These are phyloP conservation scores for Plantago rigida DNA, from an alignment of 305 asterid species.

Conservation along the genomic window DNA sequence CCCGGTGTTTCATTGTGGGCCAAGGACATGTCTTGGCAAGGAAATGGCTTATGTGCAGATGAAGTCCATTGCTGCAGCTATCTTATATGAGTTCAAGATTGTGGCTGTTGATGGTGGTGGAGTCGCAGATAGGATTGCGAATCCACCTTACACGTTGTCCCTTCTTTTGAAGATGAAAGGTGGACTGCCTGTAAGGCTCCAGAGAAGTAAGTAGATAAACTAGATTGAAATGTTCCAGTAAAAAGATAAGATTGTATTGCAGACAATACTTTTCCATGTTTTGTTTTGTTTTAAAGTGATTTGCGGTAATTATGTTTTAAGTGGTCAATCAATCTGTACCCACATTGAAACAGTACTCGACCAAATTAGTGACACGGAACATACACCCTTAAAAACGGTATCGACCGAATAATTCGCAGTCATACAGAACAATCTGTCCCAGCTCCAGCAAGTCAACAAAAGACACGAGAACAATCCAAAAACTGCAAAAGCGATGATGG, in stretches of 20 bases:
- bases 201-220: constrained; percentile 8
- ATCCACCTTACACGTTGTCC: constrained; percentile 32
- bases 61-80: constrained; percentile 37
- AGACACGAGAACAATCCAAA: background rate
- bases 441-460: too few species aligned
- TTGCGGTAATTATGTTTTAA: too few species aligned
- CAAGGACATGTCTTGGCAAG: constrained; percentile 43
- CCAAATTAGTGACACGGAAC: too few species aligned
- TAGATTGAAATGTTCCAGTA: too few species aligned
- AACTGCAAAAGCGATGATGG: background rate
- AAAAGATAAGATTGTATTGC: too few species aligned
- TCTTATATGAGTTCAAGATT: constrained; percentile 28
- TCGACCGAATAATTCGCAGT: too few species aligned
- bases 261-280: too few species aligned
- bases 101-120: constrained; percentile 33
- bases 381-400: too few species aligned
- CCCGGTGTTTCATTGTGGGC: constrained; percentile 47
- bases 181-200: constrained; percentile 30
- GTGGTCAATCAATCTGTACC: too few species aligned
- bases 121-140: constrained; percentile 22
- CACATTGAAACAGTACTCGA: too few species aligned
- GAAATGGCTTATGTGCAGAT: constrained; percentile 54
- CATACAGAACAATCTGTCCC: too few species aligned
- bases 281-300: too few species aligned
- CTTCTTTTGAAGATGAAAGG: constrained; percentile 35